Percentiles rank a stretch among this genome's conserved stretches.
phyloP scores from a whole-genome alignment of 2,329 filamentous ascomycete species.

The Stachybotrys elegans region DNA sequence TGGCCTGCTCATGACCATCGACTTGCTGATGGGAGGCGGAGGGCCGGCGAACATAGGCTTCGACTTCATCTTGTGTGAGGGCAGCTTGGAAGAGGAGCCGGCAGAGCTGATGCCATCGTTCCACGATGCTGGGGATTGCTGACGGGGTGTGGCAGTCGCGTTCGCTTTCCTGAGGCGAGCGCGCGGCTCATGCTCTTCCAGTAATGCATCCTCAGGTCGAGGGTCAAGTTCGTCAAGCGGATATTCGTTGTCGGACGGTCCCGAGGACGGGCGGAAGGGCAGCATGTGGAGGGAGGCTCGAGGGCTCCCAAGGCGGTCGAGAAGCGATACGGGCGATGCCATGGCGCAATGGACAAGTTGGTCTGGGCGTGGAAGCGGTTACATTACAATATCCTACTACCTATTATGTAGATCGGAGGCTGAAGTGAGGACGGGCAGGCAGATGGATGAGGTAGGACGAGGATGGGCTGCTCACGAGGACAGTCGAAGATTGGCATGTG shows the following conservation, averaged over 20 bases:
- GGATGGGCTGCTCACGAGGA: too few relatives aligned
- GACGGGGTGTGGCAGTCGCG: constrained; percentile 5
- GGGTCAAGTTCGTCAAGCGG: constrained; percentile 35
- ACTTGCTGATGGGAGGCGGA: constrained; percentile 45
- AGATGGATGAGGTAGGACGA: too few relatives aligned
- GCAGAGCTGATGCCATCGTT: constrained; percentile 4
- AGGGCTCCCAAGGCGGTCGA: constrained; percentile 20
- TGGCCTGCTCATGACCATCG: constrained; percentile 27
- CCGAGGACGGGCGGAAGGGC: constrained; percentile 18
- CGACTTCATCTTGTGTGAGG: constrained; percentile 22
- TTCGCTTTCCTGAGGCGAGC: constrained; percentile 14
- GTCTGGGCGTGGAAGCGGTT: too few relatives aligned
- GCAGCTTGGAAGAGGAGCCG: constrained; percentile 20
- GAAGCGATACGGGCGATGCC: constrained; percentile 12
- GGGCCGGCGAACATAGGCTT: constrained; percentile 41
- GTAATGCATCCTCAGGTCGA: constrained; percentile 21
- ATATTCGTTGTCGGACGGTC: constrained; percentile 26
- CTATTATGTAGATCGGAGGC: too few relatives aligned
- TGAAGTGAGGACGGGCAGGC: too few relatives aligned
- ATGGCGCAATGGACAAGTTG: too few relatives aligned
- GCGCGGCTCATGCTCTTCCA: constrained; percentile 15
- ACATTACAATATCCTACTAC: too few relatives aligned
- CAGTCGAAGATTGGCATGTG: too few relatives aligned
- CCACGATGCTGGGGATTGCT: constrained; percentile 12
- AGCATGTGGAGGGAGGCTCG: constrained; percentile 10